These are phyloP conservation scores for Pleurotus salmoneostramineus DNA, from an alignment of 768 basidiomycete species.

Conservation along the genomic window DNA sequence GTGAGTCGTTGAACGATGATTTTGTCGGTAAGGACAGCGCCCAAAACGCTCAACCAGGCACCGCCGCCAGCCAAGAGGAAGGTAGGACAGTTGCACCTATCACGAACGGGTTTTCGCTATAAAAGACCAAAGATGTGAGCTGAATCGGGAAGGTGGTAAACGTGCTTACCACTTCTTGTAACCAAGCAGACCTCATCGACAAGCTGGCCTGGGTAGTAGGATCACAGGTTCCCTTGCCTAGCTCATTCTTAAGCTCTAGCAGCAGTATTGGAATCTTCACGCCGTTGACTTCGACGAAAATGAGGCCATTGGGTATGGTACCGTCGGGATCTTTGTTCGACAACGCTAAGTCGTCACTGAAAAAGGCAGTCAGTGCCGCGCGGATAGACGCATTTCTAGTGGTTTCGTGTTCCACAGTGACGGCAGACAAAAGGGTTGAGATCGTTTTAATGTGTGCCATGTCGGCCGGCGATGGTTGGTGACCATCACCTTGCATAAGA, in stretches of 20 bases:
- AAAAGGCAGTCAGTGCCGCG: too few relatives aligned
- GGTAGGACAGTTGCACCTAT: slow-evolving; percentile 21
- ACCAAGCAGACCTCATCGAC: slow-evolving; percentile 14
- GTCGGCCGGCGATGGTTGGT: too few relatives aligned
- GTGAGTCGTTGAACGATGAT: slow-evolving; percentile 29
- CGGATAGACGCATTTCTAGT: too few relatives aligned
- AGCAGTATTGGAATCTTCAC: slow-evolving; percentile 8
- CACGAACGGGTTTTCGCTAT: slow-evolving; percentile 9
- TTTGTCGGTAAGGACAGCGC: slow-evolving; percentile 21
- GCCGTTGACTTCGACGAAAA: too few relatives aligned
- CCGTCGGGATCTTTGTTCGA: too few relatives aligned
- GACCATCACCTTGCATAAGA: too few relatives aligned
- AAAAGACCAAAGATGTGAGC: background rate
- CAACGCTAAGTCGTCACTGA: too few relatives aligned
- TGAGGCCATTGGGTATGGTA: too few relatives aligned
- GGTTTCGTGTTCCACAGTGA: too few relatives aligned
- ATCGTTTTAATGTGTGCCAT: too few relatives aligned
- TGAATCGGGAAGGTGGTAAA: too few relatives aligned
- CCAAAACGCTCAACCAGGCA: slow-evolving; percentile 25
- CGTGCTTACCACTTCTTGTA: background rate
- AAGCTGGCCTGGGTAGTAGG: slow-evolving; percentile 24
- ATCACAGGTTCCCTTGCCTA: slow-evolving; percentile 25
- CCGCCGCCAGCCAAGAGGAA: slow-evolving; percentile 25
- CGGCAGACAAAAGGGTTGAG: too few relatives aligned
- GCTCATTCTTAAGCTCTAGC: slow-evolving; percentile 18